Conservation (phyloP, 169 alveolate species). For the Cryptosporidium felis region DNA sequence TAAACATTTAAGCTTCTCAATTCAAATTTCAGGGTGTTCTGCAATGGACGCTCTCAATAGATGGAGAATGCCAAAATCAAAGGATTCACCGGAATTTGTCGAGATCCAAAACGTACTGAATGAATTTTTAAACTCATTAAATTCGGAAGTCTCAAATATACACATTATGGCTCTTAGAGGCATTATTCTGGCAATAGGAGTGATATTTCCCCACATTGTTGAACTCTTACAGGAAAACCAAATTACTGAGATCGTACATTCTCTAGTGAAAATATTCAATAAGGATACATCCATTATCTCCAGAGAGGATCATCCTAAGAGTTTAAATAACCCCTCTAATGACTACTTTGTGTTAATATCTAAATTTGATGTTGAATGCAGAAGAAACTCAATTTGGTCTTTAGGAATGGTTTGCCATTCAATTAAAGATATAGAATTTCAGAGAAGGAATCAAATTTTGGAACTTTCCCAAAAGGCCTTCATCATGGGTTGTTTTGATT, state of each 20-base stretch:
- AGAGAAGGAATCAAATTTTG: background rate
- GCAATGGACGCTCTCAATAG: constrained; percentile 71
- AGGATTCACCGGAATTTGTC: background rate
- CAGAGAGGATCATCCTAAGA: background rate
- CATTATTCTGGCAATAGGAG: constrained; percentile 22
- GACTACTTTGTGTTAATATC: background rate
- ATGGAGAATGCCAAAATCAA: constrained; percentile 27
- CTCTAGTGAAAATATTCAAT: constrained; percentile 14
- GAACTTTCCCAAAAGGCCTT: background rate
- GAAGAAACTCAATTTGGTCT: constrained; percentile 59
- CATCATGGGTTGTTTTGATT: constrained; percentile 74
- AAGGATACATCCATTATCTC: background rate
- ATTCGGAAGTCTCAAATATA: background rate
- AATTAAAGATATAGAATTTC: background rate
- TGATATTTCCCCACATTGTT: constrained; percentile 7
- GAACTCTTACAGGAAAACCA: background rate
- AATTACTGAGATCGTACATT: background rate
- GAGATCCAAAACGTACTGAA: background rate
- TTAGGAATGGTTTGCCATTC: constrained; percentile 14
- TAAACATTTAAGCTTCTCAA: constrained; percentile 53
- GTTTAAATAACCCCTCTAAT: background rate
- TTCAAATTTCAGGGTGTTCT: constrained; percentile 74
- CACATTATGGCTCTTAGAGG: constrained; percentile 68
- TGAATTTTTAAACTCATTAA: background rate
- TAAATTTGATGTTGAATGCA: constrained; percentile 51